A percentile compares a stretch with the other conserved stretches of the same genome.
These are phyloP conservation scores for Gremmenia infestans DNA, from an alignment of 2,329 filamentous ascomycete species.

Conservation along the genomic window DNA sequence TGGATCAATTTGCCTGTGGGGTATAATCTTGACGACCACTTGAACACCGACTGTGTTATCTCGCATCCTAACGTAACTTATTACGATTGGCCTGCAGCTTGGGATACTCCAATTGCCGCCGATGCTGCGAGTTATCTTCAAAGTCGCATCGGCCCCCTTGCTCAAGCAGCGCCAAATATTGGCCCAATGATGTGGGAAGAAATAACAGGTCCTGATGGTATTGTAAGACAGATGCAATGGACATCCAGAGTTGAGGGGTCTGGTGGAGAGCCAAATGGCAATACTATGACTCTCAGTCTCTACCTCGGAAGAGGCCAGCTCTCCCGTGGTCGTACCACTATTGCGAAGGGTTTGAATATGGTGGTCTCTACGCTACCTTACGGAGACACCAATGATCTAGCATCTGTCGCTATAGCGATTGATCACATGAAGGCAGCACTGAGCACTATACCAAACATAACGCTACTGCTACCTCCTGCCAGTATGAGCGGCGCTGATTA, in stretches of 20 bases:
- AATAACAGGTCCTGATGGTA: conserved; percentile 52
- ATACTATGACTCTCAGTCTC: conserved; percentile 42
- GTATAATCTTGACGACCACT: conserved; percentile 53
- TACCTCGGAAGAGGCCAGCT: conserved; percentile 61
- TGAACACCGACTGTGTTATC: conserved; percentile 52
- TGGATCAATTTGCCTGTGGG: conserved; percentile 58
- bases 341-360: conserved; percentile 53
- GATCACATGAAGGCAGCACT: conserved; percentile 54
- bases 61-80: conserved; percentile 47
- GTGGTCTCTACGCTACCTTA: conserved; percentile 51
- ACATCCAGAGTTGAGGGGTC: conserved; percentile 56
- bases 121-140: conserved; percentile 44
- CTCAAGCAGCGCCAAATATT: conserved; percentile 62
- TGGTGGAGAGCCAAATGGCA: conserved; percentile 18
- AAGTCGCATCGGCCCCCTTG: conserved; percentile 53
- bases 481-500: conserved; percentile 51
- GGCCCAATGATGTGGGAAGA: conserved; percentile 59
- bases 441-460: conserved; percentile 48
- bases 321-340: conserved; percentile 57
- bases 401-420: conserved; percentile 60
- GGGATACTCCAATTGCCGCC: conserved; percentile 39
- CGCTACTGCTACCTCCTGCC: conserved; percentile 49
- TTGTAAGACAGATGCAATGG: conserved; percentile 60
- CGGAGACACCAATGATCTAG: conserved; percentile 50
- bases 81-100: conserved; percentile 64